Conservation (phyloP, 345 rosid species). For the Erodium maritimum region DNA sequence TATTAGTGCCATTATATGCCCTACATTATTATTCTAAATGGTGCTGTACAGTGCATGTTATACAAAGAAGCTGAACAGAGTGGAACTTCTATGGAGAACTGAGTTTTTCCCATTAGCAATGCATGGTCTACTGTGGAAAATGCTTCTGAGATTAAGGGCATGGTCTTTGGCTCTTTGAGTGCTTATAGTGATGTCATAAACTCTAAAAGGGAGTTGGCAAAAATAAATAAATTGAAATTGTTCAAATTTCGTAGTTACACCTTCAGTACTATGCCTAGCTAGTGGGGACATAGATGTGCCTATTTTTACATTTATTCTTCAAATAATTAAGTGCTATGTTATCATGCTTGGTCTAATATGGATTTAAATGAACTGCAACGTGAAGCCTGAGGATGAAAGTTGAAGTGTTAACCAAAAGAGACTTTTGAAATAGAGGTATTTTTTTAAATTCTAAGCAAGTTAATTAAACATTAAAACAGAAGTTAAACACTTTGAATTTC, state of each 20-base stretch:
- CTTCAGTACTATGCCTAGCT: neutral
- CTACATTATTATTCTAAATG: too few species aligned
- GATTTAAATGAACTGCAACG: neutral
- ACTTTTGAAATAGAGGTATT: too few species aligned
- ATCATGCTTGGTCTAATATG: neutral
- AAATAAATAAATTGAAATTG: too few species aligned
- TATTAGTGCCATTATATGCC: neutral
- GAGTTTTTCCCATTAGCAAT: neutral
- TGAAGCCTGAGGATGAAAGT: neutral
- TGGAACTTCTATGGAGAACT: too few species aligned
- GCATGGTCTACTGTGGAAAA: neutral
- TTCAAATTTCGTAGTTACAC: neutral
- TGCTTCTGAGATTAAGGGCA: too few species aligned
- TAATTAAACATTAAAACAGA: neutral
- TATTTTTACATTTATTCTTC: neutral
- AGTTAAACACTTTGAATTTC: neutral
- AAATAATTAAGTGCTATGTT: neutral
- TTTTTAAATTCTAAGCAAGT: too few species aligned
- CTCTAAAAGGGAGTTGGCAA: neutral
- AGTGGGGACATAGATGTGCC: neutral
- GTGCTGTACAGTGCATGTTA: neutral
- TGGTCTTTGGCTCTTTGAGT: neutral
- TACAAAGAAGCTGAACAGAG: neutral
- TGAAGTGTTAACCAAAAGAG: neutral
- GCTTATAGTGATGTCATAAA: neutral